Base-by-base conservation (phyloP, 208 protist genomes). In the Phytomonas sp. region DNA sequence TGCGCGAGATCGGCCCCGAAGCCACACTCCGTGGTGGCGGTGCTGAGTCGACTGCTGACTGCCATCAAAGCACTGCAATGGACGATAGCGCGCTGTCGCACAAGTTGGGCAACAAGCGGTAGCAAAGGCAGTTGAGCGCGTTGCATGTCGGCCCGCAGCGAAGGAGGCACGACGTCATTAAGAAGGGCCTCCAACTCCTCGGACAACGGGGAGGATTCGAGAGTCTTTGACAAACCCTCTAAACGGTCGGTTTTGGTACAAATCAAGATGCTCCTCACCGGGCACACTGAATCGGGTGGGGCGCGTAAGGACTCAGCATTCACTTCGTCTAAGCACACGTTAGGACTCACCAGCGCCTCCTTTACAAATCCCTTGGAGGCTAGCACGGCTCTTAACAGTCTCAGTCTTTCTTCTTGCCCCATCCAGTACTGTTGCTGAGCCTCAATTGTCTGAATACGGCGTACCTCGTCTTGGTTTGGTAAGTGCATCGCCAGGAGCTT, bases 181-280 rank as follows among this genome's bases (percentile, higher is more conserved):
- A 83, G 33, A 6, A 81, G 42, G 4, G 40, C 61, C 31, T 89
- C 85, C 29, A 76, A 56, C 45, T 56, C 45, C 45, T 56, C 45
- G 19, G 45, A 19, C 8, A 56, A 19, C 45, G 45, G 45, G 45
- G 45, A 56, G 6, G 45, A 56, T 26, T 56, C 67, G 59, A 75
- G 68, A 12, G 80, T 66, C 14, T 79, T 80, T 56, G 84, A 84
- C 0, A 81, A 60, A 52, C 80, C 72, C 32, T 91, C 85, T 10
- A 95, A 70, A 19, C 73, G 29, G 34, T 95, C 89, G 0, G 83
- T 76, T 62, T 92, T 95, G 60, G 79, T 93, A 73, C 83, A 91
- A 12, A 92, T 78, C 63, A 95, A 63, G 32, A 93, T 69, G 65
- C 73, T 87, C 36, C 72, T 77, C 60, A 93, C 69, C 3, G 86